phyloP scores from a whole-genome alignment of 73 alveolate species.

The Durusdinium trenchii region DNA sequence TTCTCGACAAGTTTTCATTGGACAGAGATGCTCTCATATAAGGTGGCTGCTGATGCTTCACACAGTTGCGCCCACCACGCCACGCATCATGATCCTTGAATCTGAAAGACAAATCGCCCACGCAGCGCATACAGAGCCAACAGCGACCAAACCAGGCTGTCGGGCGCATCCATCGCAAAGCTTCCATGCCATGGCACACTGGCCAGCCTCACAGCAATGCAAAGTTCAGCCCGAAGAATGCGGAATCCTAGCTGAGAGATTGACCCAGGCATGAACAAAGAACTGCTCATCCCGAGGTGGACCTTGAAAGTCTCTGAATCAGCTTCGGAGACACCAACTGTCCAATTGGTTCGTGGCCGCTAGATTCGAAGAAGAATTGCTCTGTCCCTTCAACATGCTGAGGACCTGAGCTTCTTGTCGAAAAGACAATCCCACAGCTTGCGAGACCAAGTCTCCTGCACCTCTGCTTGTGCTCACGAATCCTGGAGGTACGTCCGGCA shows the following conservation, averaged over 20 bases:
- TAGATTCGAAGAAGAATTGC: conserved; percentile 8
- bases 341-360: background rate
- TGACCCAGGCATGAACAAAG: background rate
- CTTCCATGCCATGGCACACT: conserved; percentile 51
- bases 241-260: background rate
- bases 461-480: conserved; percentile 91
- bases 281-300: background rate
- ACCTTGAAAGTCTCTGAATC: background rate
- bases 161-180: conserved; percentile 34
- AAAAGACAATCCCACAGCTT: no score
- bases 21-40: no score
- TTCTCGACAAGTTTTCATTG: no score
- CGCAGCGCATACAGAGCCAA: no score
- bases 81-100: conserved; percentile 74
- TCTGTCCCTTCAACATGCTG: background rate
- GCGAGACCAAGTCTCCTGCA: background rate
- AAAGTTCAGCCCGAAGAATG: background rate
- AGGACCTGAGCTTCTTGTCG: background rate
- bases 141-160: background rate
- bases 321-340: background rate
- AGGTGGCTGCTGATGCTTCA: conserved; percentile 27
- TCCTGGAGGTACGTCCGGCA: no score
- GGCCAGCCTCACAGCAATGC: conserved; percentile 17
- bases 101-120: background rate
- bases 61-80: conserved; percentile 79